Percentiles rank a stretch among this genome's conserved stretches.
These are phyloP conservation scores for Microstegium vimineum DNA, from an alignment of 176 grass and related monocot genomes.

Conservation along the genomic window DNA sequence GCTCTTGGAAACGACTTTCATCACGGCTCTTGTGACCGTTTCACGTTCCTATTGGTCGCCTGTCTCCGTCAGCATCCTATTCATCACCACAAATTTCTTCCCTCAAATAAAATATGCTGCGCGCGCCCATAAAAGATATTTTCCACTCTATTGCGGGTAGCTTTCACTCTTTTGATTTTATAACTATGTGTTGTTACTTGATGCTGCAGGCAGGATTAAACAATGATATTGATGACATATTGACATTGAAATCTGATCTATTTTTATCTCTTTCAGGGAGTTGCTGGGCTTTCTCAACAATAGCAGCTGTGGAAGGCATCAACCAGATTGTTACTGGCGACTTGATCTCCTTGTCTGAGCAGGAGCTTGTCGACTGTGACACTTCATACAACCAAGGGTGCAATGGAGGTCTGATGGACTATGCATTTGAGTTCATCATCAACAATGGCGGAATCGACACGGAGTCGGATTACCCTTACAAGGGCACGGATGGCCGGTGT, in stretches of 20 bases:
- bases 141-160: not conserved
- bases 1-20: constrained; percentile 2
- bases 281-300: constrained; percentile 86
- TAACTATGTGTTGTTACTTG: not conserved
- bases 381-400: constrained; percentile 82
- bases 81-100: not conserved
- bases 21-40: constrained; percentile 6
- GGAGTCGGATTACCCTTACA: constrained; percentile 69
- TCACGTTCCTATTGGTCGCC: constrained; percentile 13
- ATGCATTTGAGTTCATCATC: constrained; percentile 81
- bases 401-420: constrained; percentile 93
- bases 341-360: constrained; percentile 67
- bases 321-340: constrained; percentile 70
- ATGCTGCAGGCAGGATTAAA: not conserved
- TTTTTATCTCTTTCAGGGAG: constrained; percentile 48
- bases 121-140: not conserved
- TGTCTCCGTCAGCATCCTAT: constrained; percentile 3
- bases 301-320: constrained; percentile 76
- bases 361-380: constrained; percentile 89
- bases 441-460: constrained; percentile 75
- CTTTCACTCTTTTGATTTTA: not conserved
- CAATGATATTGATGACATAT: not conserved
- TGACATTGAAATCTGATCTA: not conserved
- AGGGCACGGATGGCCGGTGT: constrained; percentile 38
- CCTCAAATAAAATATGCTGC: not conserved